Base-by-base conservation (phyloP, 192 early-diverging fungal genomes). In the Backusella circina region DNA sequence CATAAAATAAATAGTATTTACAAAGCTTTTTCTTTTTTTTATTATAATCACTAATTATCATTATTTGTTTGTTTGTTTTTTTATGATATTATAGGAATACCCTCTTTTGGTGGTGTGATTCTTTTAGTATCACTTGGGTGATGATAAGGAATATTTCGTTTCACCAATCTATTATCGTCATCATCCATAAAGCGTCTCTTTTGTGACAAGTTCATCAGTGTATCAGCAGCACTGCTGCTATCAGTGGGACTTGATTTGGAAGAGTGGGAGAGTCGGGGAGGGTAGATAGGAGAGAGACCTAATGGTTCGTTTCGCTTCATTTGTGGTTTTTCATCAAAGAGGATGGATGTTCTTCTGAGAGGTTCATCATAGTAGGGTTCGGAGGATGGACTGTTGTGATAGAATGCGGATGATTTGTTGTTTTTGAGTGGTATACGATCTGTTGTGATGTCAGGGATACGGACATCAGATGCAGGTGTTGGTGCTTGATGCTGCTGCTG, bases 381-480 rank as follows among this genome's bases (percentile, higher is more conserved):
- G 39, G 37, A 44, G 23, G 69, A 38, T 18, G 69, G 41, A 7
- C 32, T 33, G n/a, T 67, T 21, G 66, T 67, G n/a, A 35, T 67
- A 67, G 67, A 33, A 47, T 70, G 37, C 38, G n/a, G 37, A 41
- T 70, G 28, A 18, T 5, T 70, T 23, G 33, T 68, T 35, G 8
- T 61, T 61, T 28, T n/a, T n/a, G n/a, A 61, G 28, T 61, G 54
- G 54, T 61, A 61, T 61, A 61, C 54, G 54, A 61, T 61, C 54
- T 26, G 54, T 61, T 61, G 54, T 61, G 41, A 80, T 80, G 61
- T 80, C 75, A 21, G 79, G 75, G 54, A 80, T 77, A 32, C 75
- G 70, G 10, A 76, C 71, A 73, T 80, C 75, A 36, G 71, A 54
- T 39, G 57, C 44, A 47, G 44, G 44, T 47, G 44, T 47, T 47